Evolutionary conservation across 1,284 basidiomycete genomes (phyloP).

Genomic region (Malassezia vespertilionis): DNA sequence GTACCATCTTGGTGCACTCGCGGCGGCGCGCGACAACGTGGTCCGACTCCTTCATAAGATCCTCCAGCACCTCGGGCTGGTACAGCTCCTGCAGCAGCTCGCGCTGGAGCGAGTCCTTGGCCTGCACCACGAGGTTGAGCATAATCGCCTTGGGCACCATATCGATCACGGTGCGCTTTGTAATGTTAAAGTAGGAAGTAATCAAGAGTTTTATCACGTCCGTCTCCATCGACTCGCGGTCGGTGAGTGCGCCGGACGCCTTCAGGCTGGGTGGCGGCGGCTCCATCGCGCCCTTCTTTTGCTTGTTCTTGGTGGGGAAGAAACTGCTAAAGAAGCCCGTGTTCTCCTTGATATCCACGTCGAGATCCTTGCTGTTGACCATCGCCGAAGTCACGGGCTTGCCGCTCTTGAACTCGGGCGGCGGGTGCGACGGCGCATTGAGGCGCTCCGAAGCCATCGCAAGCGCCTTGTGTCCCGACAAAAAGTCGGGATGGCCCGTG

Average conservation of each 20-base stretch:
- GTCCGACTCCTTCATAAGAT: slow-evolving; percentile 46
- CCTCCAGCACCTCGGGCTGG: slow-evolving; percentile 38
- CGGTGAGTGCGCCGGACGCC: slow-evolving; percentile 82
- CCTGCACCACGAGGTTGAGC: slow-evolving; percentile 76
- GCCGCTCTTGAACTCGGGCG: slow-evolving; percentile 48
- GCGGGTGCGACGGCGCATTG: slow-evolving; percentile 52
- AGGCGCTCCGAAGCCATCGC: slow-evolving; percentile 69
- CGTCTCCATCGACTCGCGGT: slow-evolving; percentile 94
- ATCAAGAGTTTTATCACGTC: slow-evolving; percentile 78
- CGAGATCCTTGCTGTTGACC: slow-evolving; percentile 80
- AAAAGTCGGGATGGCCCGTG: slow-evolving; percentile 97
- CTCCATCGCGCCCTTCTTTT: slow-evolving; percentile 64
- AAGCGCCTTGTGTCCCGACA: slow-evolving; percentile 94
- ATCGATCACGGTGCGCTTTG: slow-evolving; percentile 98
- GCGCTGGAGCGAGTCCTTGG: slow-evolving; percentile 83
- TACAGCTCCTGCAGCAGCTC: slow-evolving; percentile 58
- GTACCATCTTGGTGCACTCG: slow-evolving; percentile 48
- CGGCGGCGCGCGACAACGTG: slow-evolving; percentile 42
- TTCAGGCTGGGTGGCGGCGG: slow-evolving; percentile 78
- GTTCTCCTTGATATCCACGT: slow-evolving; percentile 70
- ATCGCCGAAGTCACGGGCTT: slow-evolving; percentile 49
- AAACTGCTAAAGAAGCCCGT: slow-evolving; percentile 90
- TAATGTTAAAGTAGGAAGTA: slow-evolving; percentile 49
- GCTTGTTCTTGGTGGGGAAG: slow-evolving; percentile 64
- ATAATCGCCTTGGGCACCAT: slow-evolving; percentile 94